A percentile compares a stretch with the other conserved stretches of the same genome.
Evolutionary conservation across 352 stramenopile genomes (phyloP).

Genomic region (Globisporangium nagaii): DNA sequence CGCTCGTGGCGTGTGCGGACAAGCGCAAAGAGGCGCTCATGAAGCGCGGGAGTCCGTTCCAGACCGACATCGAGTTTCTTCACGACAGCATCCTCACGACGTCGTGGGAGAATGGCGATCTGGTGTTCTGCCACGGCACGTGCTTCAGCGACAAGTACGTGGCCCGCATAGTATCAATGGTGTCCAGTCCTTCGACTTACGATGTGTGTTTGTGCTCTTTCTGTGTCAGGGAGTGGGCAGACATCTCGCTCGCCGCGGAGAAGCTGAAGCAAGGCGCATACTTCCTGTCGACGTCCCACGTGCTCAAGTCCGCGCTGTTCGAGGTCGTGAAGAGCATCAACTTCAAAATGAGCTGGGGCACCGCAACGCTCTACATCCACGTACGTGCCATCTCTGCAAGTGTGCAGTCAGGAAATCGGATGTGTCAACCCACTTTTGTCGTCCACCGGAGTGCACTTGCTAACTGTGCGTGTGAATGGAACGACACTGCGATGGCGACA

Average conservation of each 20-base stretch:
- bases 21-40: slow-evolving; percentile 57
- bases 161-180: not conserved
- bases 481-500: slow-evolving; percentile 14
- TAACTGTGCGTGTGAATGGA: too few relatives aligned
- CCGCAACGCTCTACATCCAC: slow-evolving; percentile 78
- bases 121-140: slow-evolving; percentile 82
- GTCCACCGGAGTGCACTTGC: too few relatives aligned
- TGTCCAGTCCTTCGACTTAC: too few relatives aligned
- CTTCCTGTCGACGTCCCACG: slow-evolving; percentile 80
- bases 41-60: slow-evolving; percentile 20
- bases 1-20: slow-evolving; percentile 68
- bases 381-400: slow-evolving; percentile 46
- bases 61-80: slow-evolving; percentile 76
- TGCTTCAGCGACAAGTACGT: slow-evolving; percentile 80
- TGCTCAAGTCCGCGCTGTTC: slow-evolving; percentile 73
- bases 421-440: too few relatives aligned
- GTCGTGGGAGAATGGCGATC: slow-evolving; percentile 68
- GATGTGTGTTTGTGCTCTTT: not conserved
- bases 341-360: slow-evolving; percentile 83
- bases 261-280: slow-evolving; percentile 82
- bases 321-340: slow-evolving; percentile 73
- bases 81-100: slow-evolving; percentile 52
- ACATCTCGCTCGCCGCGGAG: slow-evolving; percentile 75
- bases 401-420: too few relatives aligned
- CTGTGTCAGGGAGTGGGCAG: slow-evolving; percentile 55